phyloP scores from a whole-genome alignment of 164 flowering plant genomes.

The Malania oleifera region DNA sequence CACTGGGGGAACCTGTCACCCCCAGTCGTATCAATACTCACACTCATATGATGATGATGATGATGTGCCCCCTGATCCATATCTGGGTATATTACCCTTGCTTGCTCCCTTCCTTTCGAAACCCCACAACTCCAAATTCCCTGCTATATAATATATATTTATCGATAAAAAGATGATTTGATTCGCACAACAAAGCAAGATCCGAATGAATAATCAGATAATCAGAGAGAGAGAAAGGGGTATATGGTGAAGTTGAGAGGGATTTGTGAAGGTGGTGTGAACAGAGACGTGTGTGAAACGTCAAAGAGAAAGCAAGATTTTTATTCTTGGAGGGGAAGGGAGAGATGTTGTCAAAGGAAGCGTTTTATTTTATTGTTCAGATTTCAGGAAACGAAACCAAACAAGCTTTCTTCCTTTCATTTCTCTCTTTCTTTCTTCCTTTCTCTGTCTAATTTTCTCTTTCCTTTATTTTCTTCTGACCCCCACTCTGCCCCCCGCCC shows the following conservation, averaged over 20 bases:
- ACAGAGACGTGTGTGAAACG: constrained; percentile 20
- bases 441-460: neutral
- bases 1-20: constrained; percentile 83
- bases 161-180: no score
- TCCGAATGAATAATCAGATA: no score
- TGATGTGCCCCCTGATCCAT: constrained; percentile 35
- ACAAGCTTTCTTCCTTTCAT: neutral
- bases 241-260: neutral
- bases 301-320: constrained; percentile 8
- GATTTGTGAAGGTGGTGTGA: constrained; percentile 21
- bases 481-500: neutral
- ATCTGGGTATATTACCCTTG: no score
- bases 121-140: no score
- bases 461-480: neutral
- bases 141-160: no score
- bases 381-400: constrained; percentile 12
- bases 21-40: constrained; percentile 15
- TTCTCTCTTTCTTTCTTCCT: neutral
- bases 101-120: no score
- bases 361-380: constrained; percentile 12
- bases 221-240: constrained; percentile 7
- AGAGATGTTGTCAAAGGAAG: constrained; percentile 15
- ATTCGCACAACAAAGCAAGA: no score
- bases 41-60: constrained; percentile 23
- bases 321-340: constrained; percentile 11